Evolutionary conservation across 345 rosid species (phyloP), one percentile per base, ranked within the genome.

Genomic region (Salix arbutifolia): DNA sequence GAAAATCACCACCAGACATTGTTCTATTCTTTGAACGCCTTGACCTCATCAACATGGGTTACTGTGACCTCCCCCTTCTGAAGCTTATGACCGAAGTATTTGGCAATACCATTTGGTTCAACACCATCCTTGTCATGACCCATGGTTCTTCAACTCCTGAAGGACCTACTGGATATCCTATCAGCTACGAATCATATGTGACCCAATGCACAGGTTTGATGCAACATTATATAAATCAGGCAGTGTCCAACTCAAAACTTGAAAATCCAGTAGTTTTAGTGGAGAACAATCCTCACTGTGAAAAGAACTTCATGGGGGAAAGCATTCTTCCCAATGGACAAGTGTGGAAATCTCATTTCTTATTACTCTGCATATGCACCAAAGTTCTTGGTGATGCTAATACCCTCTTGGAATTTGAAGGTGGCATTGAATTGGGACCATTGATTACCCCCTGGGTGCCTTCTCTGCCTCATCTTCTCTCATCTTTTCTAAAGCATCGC

Each of bases 391-490:
- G 85, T 67, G 97, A 93, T 85, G 92, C 88, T 50, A 93, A 86
- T 56, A 76, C 79, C 71, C 82, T 93, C 38, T 83, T 96, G 82
- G 78, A 83, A 62, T 91, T 96, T 79, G 84, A 73, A 82, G 91
- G 84, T 67, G 82, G 91, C 86, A 86, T 92, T 69, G 87, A 82
- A 73, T 83, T 92, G 72, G 96, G 97, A 71, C 89, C 88, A 71
- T 68, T 85, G 60, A 76, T 85, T 77, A 82, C 80, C 67, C 74
- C 85, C 21, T 82, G 89, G 64, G 84, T 83, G 78, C 97, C 94
- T 76, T 93, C 99, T 78, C 83, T 96, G 77, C 98, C 98, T 64
- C 98, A 90, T 86, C 96, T 96, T 73, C 94, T 96, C 76, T 89
- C 97, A 11, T 86, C 88, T 80, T 82, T 91, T 80, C 81, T 96